Evolutionary conservation across 495 filamentous ascomycete genomes (phyloP).

Genomic region (Tuber indicum): DNA sequence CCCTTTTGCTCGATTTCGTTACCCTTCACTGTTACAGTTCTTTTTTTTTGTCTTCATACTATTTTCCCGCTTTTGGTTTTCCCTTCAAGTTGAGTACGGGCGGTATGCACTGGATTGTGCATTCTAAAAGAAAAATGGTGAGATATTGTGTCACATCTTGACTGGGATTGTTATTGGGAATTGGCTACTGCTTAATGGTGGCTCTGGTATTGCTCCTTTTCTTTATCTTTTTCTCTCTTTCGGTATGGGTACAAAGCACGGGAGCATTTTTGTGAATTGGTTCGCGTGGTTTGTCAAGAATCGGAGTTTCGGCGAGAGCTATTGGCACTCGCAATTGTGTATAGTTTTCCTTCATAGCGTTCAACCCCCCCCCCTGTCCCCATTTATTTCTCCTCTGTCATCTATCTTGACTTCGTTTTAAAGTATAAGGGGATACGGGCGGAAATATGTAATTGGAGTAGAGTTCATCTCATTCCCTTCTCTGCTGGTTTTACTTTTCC

Average conservation of each 20-base stretch:
- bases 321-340: conserved; percentile 42
- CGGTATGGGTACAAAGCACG: conserved; percentile 40
- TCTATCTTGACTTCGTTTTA: conserved; percentile 36
- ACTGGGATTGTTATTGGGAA: conserved; percentile 34
- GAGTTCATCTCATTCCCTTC: conserved; percentile 24
- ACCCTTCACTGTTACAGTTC: conserved; percentile 17
- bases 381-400: conserved; percentile 24
- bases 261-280: conserved; percentile 40
- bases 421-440: conserved; percentile 30
- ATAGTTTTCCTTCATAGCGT: conserved; percentile 38
- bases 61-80: conserved; percentile 40
- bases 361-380: conserved; percentile 30
- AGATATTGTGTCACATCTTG: conserved; percentile 34
- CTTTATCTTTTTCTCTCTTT: conserved; percentile 36
- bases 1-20: conserved; percentile 18
- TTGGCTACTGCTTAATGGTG: conserved; percentile 23
- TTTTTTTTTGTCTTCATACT: conserved; percentile 35
- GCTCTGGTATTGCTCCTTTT: conserved; percentile 35
- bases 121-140: conserved; percentile 30
- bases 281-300: conserved; percentile 41
- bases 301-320: conserved; percentile 42
- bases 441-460: conserved; percentile 40
- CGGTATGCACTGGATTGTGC: conserved; percentile 29
- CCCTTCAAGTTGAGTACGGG: conserved; percentile 28
- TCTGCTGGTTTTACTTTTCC: conserved; percentile 36